Evolutionary conservation across 257 asterid species (phyloP).

Genomic region (Schizonepeta tenuifolia): DNA sequence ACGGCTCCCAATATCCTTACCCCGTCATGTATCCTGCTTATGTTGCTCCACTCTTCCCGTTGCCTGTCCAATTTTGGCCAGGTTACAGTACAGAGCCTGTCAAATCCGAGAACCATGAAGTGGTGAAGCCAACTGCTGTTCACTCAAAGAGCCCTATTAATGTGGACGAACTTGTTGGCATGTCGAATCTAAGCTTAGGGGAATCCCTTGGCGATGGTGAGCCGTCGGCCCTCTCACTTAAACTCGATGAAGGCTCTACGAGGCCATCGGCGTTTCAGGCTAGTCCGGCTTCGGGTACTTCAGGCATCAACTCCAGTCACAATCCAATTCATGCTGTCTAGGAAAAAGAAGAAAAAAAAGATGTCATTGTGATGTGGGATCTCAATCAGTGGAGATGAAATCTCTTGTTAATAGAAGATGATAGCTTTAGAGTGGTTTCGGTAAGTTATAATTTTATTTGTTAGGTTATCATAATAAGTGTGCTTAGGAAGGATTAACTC

Average conservation of each 20-base stretch:
- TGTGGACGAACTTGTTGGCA: constrained; percentile 86
- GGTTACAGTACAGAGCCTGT: constrained; percentile 60
- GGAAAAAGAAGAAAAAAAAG: constrained; percentile 23
- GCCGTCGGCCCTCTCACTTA: constrained; percentile 65
- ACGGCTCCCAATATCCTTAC: constrained; percentile 61
- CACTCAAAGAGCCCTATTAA: constrained; percentile 85
- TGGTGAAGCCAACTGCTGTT: constrained; percentile 92
- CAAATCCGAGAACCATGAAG: constrained; percentile 74
- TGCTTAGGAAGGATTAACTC: constrained; percentile 41
- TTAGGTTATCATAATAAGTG: constrained; percentile 49
- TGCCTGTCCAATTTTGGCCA: constrained; percentile 78
- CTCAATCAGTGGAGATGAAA: constrained; percentile 30
- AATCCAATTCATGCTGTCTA: constrained; percentile 82
- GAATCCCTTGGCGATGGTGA: constrained; percentile 65
- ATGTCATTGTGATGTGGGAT: constrained; percentile 30
- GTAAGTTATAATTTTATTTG: constrained; percentile 35
- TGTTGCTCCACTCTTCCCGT: constrained; percentile 69
- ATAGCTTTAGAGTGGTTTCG: constrained; percentile 39
- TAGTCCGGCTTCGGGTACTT: constrained; percentile 59
- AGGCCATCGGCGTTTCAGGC: constrained; percentile 98
- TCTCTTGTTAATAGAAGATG: constrained; percentile 50
- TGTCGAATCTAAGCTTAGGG: constrained; percentile 88
- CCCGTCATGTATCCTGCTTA: constrained; percentile 83
- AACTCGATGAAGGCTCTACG: constrained; percentile 73
- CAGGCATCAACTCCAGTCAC: constrained; percentile 70